Evolutionary conservation across 805 yeast genomes (phyloP).

Genomic region (Myxozyma sirexii): DNA sequence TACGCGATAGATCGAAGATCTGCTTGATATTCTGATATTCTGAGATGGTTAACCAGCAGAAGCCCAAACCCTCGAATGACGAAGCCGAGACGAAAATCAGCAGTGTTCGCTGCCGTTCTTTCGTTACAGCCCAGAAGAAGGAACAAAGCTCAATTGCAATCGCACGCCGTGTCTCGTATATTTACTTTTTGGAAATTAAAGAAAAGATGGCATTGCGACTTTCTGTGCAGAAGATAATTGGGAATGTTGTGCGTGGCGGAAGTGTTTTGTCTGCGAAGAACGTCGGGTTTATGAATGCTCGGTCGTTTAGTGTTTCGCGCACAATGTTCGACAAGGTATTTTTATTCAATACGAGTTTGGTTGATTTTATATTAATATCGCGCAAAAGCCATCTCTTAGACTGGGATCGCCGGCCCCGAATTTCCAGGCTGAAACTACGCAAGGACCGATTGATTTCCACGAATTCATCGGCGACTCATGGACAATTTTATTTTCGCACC

Average conservation of each 20-base stretch:
- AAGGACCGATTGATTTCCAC: constrained; percentile 84
- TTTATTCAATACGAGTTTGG: no score
- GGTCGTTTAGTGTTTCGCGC: constrained; percentile 26
- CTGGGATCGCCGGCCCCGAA: constrained; percentile 82
- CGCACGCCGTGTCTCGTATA: not conserved
- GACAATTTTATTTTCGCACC: constrained; percentile 91
- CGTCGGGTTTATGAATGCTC: constrained; percentile 1
- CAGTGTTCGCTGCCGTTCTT: no score
- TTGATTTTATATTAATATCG: no score
- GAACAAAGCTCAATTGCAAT: not conserved
- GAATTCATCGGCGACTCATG: constrained; percentile 82
- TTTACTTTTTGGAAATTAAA: no score
- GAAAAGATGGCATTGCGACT: no score
- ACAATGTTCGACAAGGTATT: constrained; percentile 7
- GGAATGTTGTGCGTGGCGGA: no score
- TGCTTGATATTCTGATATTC: no score
- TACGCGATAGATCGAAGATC: no score
- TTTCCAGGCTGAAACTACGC: constrained; percentile 80
- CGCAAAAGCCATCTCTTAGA: constrained; percentile 56
- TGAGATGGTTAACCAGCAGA: no score
- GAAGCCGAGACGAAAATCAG: no score
- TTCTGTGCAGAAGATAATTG: no score
- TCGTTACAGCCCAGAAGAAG: not conserved
- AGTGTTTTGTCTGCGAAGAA: constrained; percentile 4
- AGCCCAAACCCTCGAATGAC: no score